A percentile compares a stretch with the other conserved stretches of the same genome.
phyloP scores from a whole-genome alignment of 225 moss, liverwort and hornwort genomes.

The Polytrichum formosum region DNA sequence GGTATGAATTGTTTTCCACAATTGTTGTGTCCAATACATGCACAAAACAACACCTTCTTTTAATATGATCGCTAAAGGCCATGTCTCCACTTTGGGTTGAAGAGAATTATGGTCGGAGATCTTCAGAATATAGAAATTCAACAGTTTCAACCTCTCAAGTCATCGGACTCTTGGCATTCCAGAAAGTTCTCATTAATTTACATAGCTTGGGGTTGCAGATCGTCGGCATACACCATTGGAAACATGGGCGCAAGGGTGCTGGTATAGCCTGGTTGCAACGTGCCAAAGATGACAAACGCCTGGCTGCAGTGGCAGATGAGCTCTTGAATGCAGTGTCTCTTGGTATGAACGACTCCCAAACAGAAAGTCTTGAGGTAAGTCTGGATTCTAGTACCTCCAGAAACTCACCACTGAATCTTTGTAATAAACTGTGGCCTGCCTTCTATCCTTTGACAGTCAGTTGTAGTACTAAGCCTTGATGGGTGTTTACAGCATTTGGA shows the following conservation, averaged over 20 bases:
- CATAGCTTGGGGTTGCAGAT: constrained; percentile 33
- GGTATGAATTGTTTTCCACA: constrained; percentile 29
- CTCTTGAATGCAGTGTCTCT: constrained; percentile 80
- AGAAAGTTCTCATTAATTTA: not conserved
- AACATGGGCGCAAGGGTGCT: constrained; percentile 89
- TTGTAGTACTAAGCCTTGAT: too few species aligned
- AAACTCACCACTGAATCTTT: too few species aligned
- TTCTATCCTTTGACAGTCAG: too few species aligned
- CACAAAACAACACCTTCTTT: too few species aligned
- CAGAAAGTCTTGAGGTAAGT: constrained; percentile 69
- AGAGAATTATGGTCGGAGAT: not conserved
- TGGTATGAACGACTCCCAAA: constrained; percentile 58
- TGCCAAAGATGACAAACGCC: constrained; percentile 73
- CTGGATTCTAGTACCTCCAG: not conserved
- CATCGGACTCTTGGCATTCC: not conserved
- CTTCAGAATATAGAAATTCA: not conserved
- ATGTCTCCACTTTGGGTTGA: not conserved
- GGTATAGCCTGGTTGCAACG: constrained; percentile 95
- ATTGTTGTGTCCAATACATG: not conserved
- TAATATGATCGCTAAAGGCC: not conserved
- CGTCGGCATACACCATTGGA: constrained; percentile 89
- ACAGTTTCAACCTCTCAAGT: not conserved
- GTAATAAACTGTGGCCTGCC: too few species aligned
- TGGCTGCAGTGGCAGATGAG: constrained; percentile 86
- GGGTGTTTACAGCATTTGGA: constrained; percentile 68